Evolutionary conservation across 23 red algal species (phyloP).

Genomic region (Gracilaria domingensis): DNA sequence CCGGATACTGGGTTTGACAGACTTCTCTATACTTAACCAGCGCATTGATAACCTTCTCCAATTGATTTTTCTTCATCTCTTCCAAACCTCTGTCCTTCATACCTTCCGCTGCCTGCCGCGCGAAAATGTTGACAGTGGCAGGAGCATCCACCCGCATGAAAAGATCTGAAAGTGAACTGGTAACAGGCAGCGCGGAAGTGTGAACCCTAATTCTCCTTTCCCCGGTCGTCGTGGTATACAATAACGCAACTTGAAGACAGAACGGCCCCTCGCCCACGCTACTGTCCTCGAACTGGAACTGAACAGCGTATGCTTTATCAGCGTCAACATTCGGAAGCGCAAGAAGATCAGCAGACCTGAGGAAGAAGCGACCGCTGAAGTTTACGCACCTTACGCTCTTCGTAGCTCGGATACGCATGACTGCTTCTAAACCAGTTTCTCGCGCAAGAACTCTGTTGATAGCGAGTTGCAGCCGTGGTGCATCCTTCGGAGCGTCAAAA

Average conservation of each 20-base stretch:
- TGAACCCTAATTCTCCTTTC: constrained; percentile 98
- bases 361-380: constrained; percentile 98
- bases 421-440: constrained; percentile 95
- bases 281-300: constrained; percentile 91
- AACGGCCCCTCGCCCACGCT: constrained; percentile 68
- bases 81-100: constrained; percentile 78
- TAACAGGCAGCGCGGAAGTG: constrained; percentile 85
- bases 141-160: constrained; percentile 82
- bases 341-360: constrained; percentile 87
- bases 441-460: constrained; percentile 82
- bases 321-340: constrained; percentile 89
- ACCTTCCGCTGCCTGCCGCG: constrained; percentile 69
- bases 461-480: constrained; percentile 60
- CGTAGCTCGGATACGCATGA: constrained; percentile 93
- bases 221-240: constrained; percentile 95
- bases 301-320: constrained; percentile 95
- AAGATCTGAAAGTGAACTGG: constrained; percentile 72
- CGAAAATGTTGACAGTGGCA: constrained; percentile 82
- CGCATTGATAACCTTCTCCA: constrained; percentile 79
- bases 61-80: constrained; percentile 62
- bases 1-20: constrained; percentile 66
- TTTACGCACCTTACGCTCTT: constrained; percentile 81
- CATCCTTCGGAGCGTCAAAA: constrained; percentile 86
- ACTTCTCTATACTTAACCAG: constrained; percentile 90
- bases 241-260: constrained; percentile 89